These are phyloP conservation scores for Rhynchospora tenuis DNA, from an alignment of 176 grass and related monocot genomes.

Conservation along the genomic window DNA sequence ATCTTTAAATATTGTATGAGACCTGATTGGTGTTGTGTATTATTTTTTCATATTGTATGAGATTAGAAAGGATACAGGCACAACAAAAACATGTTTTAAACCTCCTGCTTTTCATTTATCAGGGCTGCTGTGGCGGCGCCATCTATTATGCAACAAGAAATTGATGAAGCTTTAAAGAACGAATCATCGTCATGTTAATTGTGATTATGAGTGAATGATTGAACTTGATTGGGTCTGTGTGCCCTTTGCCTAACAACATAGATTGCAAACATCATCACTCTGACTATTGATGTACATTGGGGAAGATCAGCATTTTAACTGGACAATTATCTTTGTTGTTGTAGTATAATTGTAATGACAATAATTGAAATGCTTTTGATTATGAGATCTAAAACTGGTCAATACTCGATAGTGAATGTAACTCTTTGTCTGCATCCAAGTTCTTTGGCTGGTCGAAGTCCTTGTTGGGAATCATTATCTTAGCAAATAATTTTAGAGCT, in stretches of 20 bases:
- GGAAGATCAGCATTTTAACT: not conserved
- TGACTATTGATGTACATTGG: not conserved
- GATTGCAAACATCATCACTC: constrained; percentile 7
- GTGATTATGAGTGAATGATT: not conserved
- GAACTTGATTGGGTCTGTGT: not conserved
- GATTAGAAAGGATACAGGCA: not conserved
- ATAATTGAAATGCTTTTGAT: not conserved
- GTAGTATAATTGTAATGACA: constrained; percentile 1
- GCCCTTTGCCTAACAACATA: constrained; percentile 9
- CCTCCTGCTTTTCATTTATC: not conserved
- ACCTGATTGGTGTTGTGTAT: not conserved
- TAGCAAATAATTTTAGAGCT: not conserved
- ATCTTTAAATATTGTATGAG: not conserved
- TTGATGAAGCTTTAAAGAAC: constrained; percentile 8
- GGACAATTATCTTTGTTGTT: not conserved
- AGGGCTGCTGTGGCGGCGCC: not conserved
- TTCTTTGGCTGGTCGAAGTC: not conserved
- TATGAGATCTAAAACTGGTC: constrained; percentile 3
- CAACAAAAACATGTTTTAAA: not conserved
- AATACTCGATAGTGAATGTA: not conserved
- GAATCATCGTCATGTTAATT: not conserved
- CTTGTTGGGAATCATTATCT: not conserved
- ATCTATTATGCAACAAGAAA: constrained; percentile 11
- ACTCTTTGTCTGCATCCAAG: not conserved
- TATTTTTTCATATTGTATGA: not conserved